Conservation (phyloP, 345 rosid genomes). For the Triadica sebifera region DNA sequence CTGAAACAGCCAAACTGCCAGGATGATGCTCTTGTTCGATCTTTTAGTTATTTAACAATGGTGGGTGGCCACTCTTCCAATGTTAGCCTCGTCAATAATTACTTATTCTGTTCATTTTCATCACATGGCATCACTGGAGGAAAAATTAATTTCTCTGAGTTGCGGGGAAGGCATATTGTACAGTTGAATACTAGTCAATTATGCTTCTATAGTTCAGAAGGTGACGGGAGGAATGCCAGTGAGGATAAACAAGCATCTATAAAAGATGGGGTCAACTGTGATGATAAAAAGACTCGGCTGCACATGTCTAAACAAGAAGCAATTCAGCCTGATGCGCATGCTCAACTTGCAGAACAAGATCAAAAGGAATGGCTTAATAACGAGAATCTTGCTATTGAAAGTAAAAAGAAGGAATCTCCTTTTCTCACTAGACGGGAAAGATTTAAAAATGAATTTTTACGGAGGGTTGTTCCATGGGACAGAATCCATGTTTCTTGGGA, state of each 20-base stretch:
- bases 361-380: conserved; percentile 89
- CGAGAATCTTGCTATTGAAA: conserved; percentile 71
- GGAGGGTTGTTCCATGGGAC: conserved; percentile 93
- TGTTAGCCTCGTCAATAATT: conserved; percentile 38
- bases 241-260: conserved; percentile 57
- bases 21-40: conserved; percentile 34
- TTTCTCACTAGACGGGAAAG: conserved; percentile 68
- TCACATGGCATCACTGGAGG: conserved; percentile 23
- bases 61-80: conserved; percentile 24
- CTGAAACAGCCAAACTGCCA: conserved; percentile 37
- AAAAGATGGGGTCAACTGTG: conserved; percentile 43
- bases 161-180: conserved; percentile 20
- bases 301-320: conserved; percentile 33
- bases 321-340: conserved; percentile 54
- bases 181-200: conserved; percentile 38
- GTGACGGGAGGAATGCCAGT: conserved; percentile 79
- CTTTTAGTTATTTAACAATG: conserved; percentile 26
- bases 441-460: conserved; percentile 70
- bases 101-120: conserved; percentile 31
- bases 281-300: conserved; percentile 27
- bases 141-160: conserved; percentile 19
- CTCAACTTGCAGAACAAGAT: conserved; percentile 80
- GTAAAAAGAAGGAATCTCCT: conserved; percentile 76
- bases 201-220: conserved; percentile 70
- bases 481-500: conserved; percentile 87